Base-by-base conservation (phyloP, 2,329 filamentous ascomycete genomes). In the Arthrobotrys megalospora region DNA sequence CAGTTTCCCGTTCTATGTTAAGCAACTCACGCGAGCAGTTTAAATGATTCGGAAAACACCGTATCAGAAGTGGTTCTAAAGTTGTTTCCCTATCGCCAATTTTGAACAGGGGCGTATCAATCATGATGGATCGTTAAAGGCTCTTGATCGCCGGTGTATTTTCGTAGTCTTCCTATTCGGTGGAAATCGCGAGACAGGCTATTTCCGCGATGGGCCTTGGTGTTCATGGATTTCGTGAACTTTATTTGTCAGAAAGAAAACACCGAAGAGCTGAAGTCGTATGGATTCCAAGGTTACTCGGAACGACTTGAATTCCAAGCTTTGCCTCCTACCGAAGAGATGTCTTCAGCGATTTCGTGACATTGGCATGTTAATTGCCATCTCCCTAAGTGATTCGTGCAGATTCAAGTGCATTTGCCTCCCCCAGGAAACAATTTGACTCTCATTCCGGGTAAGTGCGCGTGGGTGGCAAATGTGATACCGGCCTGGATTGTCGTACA, bases 401-500 rank as follows among this genome's bases (percentile, higher is more conserved):
- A 43, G 36, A 68, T 63, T 38, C 14, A 28, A 24, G 14, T 65
- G 68, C 55, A 55, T 72, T 68, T 60, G 55, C 55, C 55, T 60
- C 36, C 53, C 53, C 55, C 55, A 60, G 55, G n/a, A 41, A 24
- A 43, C 19, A 60, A 43, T 41, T 32, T 41, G n/a, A 58, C 14
- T n/a, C 36, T 28, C 55, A 34, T 43, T 60, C 16, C 36, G 19
- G 36, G 24, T 41, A 36, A 55, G 50, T 43, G 28, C 45, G 34
- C 69, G 66, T 73, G 48, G 60, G 69, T 73, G 69, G 69, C 69
- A 60, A 73, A 66, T 47, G 38, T 47, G 60, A 64, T 64, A 24
- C 41, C 36, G 24, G 60, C 24, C 5, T 28, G 24, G 11, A 8
- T 28, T 64, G 45, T 48, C 24, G 41, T 32, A 64, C 60, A 64